Evolutionary conservation across 164 flowering plant genomes (phyloP).

Genomic region (Stephania japonica): DNA sequence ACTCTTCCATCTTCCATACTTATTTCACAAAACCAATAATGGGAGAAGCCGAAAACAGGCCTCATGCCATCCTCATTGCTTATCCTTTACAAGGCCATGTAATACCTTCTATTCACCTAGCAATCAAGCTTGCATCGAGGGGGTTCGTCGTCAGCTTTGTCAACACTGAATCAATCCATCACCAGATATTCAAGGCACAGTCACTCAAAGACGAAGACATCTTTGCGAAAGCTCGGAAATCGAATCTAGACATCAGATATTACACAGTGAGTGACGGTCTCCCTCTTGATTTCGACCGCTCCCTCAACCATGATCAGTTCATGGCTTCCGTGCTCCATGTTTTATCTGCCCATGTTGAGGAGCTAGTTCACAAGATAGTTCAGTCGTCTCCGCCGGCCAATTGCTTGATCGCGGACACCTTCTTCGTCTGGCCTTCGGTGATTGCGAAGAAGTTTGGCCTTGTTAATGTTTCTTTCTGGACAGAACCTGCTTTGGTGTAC

Average conservation of each 20-base stretch:
- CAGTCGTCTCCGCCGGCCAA: slow-evolving; percentile 24
- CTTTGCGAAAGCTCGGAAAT: slow-evolving; percentile 40
- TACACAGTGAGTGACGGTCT: slow-evolving; percentile 62
- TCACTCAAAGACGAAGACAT: slow-evolving; percentile 33
- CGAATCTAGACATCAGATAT: slow-evolving; percentile 65
- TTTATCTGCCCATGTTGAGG: slow-evolving; percentile 59
- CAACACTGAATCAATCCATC: slow-evolving; percentile 63
- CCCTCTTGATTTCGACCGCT: slow-evolving; percentile 64
- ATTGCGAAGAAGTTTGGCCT: slow-evolving; percentile 57
- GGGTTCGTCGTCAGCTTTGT: slow-evolving; percentile 79
- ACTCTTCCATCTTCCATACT: background rate
- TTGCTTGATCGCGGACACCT: slow-evolving; percentile 73
- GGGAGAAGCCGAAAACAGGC: slow-evolving; percentile 23
- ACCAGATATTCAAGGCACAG: slow-evolving; percentile 33
- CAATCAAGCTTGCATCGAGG: slow-evolving; percentile 63
- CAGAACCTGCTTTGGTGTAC: slow-evolving; percentile 73
- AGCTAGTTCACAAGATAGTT: slow-evolving; percentile 31
- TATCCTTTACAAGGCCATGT: slow-evolving; percentile 87
- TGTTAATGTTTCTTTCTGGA: slow-evolving; percentile 68
- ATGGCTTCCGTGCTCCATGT: slow-evolving; percentile 52
- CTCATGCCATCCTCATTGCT: slow-evolving; percentile 57
- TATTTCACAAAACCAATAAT: slow-evolving; percentile 1
- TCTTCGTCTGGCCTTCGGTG: slow-evolving; percentile 65
- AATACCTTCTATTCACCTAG: slow-evolving; percentile 59
- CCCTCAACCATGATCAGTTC: slow-evolving; percentile 63